Evolutionary conservation across 2,329 filamentous ascomycete species (phyloP), one percentile per base, ranked within the genome.

Genomic region (Dactylellina sp.): DNA sequence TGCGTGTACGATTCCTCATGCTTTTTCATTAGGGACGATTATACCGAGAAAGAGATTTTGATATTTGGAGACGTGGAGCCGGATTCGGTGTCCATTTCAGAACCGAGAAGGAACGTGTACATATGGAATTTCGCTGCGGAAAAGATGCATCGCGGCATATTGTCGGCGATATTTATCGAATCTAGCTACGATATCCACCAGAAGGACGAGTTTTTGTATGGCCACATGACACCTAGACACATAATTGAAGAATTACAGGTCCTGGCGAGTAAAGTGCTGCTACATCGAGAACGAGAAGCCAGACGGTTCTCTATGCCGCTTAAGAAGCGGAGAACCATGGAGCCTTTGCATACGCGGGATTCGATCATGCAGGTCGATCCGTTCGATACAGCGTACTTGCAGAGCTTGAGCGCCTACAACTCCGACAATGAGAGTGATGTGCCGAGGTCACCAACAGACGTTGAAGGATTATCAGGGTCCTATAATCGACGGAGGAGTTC

Each of bases 41-140:
- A 83, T 0, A 90, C 88, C 0, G 86, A 87, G 0, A 86, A 86
- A 32, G 94, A 99, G 81, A 87, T 98, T 1, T 86, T 99, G 71
- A 91, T 99, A 53, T 98, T 97, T 80, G 95, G 95, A 16, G 95
- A 99, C 77, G 91, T 98, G 39, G 95, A 99, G 79, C 93, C 95
- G 0, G 77, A 77, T 74, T 55, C 61, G 60, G 95, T 99, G 81
- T 89, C 88, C 7, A 82, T 98, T 24, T 96, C 92, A 0, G 82
- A 94, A 1, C 89, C 87, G 0, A 93, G 94, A 0, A 88, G 93
- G 22, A 98, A 95, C 76, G 83, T 86, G n/a, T 84, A 85, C 12
- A 88, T 99, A 12, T 99, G 95, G 95, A 86, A 88, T 76, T 91
- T 95, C 79, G 94, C 94, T 0, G 94, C 93, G 0, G 90, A 90